Conservation (phyloP, 371 early-diverging fungal genomes). For the Mortierella sp. region DNA sequence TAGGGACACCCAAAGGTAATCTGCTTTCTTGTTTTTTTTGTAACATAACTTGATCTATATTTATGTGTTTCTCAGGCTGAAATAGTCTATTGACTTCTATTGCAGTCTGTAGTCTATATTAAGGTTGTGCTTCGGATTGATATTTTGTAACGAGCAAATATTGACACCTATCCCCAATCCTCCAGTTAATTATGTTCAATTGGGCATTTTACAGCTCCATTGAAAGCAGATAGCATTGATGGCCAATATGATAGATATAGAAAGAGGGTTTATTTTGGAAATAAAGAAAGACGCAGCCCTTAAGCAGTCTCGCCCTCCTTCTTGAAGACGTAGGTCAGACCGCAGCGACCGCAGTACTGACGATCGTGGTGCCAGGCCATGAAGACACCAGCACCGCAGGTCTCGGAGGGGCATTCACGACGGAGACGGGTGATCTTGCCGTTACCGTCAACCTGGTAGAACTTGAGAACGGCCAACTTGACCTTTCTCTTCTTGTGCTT, state of each 20-base stretch:
- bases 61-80: too few relatives aligned
- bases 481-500: constrained; percentile 99
- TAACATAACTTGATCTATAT: too few relatives aligned
- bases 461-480: constrained; percentile 97
- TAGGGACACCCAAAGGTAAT: too few relatives aligned
- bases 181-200: not conserved
- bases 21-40: too few relatives aligned
- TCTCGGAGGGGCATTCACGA: constrained; percentile 94
- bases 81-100: too few relatives aligned
- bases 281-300: constrained; percentile 9
- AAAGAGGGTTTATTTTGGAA: not conserved
- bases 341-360: constrained; percentile 90
- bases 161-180: too few relatives aligned
- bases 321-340: constrained; percentile 73
- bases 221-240: not conserved
- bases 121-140: too few relatives aligned
- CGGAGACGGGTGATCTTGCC: constrained; percentile 98
- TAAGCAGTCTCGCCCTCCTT: constrained; percentile 60
- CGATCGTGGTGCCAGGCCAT: constrained; percentile 97
- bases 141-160: too few relatives aligned
- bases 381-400: constrained; percentile 99
- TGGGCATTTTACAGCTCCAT: not conserved
- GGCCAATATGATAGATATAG: not conserved
- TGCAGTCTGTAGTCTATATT: too few relatives aligned
- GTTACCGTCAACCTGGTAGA: constrained; percentile 97